Evolutionary conservation across 2,329 filamentous ascomycete genomes (phyloP).

Genomic region (Mycosphaerella arachidis): DNA sequence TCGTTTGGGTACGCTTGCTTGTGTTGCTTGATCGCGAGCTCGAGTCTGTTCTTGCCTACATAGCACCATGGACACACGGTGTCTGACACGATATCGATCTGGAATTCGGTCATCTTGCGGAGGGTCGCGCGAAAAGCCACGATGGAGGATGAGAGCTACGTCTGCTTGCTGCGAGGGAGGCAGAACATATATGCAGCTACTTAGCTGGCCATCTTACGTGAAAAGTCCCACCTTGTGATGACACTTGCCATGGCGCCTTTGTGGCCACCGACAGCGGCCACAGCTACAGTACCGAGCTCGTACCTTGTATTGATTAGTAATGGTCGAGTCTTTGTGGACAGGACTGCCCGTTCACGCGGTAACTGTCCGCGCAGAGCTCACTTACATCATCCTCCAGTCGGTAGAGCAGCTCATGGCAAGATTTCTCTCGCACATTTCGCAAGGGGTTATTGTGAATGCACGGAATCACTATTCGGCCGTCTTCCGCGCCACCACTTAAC

Average conservation of each 20-base stretch:
- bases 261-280: not conserved
- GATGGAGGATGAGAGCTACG: slow-evolving; percentile 1
- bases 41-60: slow-evolving; percentile 71
- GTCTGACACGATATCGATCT: slow-evolving; percentile 76
- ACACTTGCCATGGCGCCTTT: not conserved
- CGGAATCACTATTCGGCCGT: too few species aligned
- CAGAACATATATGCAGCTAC: not conserved
- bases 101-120: slow-evolving; percentile 65
- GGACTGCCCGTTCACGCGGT: not conserved
- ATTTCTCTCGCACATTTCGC: not conserved
- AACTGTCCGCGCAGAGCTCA: not conserved
- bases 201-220: not conserved
- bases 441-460: not conserved
- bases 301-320: not conserved
- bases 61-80: slow-evolving; percentile 75
- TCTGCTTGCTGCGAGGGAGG: not conserved
- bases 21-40: slow-evolving; percentile 62
- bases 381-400: too few species aligned
- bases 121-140: slow-evolving; percentile 25
- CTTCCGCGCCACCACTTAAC: too few species aligned
- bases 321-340: not conserved
- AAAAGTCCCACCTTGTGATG: not conserved
- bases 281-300: not conserved
- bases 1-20: slow-evolving; percentile 56
- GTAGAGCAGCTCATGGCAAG: not conserved